Evolutionary conservation across 164 flowering plant species (phyloP).

Genomic region (Cinnamomum micranthum): DNA sequence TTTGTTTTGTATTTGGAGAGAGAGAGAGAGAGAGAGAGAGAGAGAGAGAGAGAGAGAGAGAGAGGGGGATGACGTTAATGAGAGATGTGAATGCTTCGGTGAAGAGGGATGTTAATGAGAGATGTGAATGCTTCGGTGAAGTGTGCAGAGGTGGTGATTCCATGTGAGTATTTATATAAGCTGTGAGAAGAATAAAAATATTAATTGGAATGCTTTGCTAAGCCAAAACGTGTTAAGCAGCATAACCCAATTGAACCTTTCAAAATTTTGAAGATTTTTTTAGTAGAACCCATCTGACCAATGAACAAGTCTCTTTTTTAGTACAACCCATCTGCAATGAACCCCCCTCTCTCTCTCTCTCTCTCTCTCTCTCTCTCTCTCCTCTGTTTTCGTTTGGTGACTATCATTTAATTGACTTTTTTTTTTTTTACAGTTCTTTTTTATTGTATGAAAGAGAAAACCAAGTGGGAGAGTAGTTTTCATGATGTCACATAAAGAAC

Average conservation of each 20-base stretch:
- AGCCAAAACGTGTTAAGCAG: not conserved
- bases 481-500: no score
- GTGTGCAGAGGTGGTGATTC: not conserved
- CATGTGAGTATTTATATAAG: conserved; percentile 2
- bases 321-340: no score
- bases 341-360: no score
- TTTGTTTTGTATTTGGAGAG: not conserved
- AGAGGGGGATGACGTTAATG: not conserved
- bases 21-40: not conserved
- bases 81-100: not conserved
- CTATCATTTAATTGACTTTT: no score
- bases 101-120: not conserved
- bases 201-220: not conserved
- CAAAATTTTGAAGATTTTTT: not conserved
- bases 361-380: no score
- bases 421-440: no score
- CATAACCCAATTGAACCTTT: not conserved
- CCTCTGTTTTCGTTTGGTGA: no score
- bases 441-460: no score
- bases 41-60: not conserved
- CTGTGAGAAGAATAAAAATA: not conserved
- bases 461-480: no score
- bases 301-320: not conserved
- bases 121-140: not conserved
- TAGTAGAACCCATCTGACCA: not conserved